These are phyloP conservation scores for Draba incana DNA, from an alignment of 345 rosid genomes.

Conservation along the genomic window DNA sequence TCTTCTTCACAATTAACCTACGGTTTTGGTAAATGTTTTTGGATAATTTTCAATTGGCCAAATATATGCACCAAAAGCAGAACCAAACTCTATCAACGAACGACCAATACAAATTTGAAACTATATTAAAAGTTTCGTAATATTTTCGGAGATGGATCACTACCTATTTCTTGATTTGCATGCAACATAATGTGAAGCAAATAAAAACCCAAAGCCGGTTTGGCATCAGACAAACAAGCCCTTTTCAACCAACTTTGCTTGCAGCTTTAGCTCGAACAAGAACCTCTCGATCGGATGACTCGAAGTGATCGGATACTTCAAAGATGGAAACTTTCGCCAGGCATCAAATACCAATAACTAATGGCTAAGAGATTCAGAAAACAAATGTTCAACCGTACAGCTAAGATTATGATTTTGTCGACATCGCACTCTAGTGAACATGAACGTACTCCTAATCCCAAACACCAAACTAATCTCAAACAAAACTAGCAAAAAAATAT, in stretches of 20 bases:
- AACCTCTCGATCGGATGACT: no score
- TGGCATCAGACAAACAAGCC: constrained; percentile 58
- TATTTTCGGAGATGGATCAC: constrained; percentile 23
- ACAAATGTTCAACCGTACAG: no score
- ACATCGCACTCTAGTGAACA: no score
- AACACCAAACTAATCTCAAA: no score
- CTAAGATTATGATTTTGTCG: no score
- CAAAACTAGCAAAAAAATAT: no score
- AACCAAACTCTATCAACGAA: not conserved
- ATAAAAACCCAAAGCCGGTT: constrained; percentile 45
- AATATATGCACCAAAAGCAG: not conserved
- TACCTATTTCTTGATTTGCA: constrained; percentile 35
- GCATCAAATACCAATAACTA: no score
- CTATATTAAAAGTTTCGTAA: not conserved
- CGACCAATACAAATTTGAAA: not conserved
- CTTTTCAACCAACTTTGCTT: constrained; percentile 60
- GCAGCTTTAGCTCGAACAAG: constrained; percentile 53
- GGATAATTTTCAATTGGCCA: constrained; percentile 16
- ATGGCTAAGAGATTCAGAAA: no score
- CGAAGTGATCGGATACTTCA: no score
- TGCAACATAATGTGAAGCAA: constrained; percentile 34
- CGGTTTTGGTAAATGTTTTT: constrained; percentile 23
- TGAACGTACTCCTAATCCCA: no score
- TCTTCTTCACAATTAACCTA: constrained; percentile 34
- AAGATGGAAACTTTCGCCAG: no score